Evolutionary conservation across 495 filamentous ascomycete species (phyloP).

Genomic region (Apodospora peruviana): DNA sequence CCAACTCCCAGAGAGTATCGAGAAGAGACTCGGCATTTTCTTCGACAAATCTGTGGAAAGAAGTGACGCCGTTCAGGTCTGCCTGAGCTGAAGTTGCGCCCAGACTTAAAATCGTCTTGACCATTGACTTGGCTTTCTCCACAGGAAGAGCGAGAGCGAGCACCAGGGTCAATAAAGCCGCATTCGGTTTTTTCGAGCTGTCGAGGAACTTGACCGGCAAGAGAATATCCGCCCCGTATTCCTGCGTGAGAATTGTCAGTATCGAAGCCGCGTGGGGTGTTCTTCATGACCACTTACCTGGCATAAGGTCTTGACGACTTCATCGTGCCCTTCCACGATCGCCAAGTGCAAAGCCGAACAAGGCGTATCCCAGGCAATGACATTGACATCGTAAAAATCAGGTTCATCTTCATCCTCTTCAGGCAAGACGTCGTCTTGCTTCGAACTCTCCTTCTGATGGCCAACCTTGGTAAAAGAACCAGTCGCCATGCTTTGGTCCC

Average conservation of each 20-base stretch:
- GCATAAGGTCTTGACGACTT: constrained; percentile 63
- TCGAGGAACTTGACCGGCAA: constrained; percentile 60
- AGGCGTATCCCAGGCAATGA: constrained; percentile 67
- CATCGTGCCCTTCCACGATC: constrained; percentile 62
- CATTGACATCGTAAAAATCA: constrained; percentile 73
- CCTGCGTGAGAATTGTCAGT: constrained; percentile 14
- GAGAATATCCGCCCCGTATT: constrained; percentile 68
- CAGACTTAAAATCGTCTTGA: constrained; percentile 55
- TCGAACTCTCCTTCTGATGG: constrained; percentile 27
- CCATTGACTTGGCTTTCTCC: constrained; percentile 56
- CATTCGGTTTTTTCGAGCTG: constrained; percentile 38
- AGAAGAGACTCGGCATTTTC: constrained; percentile 45
- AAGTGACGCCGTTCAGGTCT: constrained; percentile 52
- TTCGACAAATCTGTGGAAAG: constrained; percentile 53
- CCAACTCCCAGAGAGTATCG: constrained; percentile 52
- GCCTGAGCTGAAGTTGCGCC: constrained; percentile 71
- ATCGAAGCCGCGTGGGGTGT: neutral
- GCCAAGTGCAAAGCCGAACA: constrained; percentile 71
- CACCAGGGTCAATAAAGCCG: constrained; percentile 59
- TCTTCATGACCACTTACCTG: constrained; percentile 24
- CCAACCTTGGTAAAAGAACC: constrained; percentile 66
- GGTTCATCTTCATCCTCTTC: constrained; percentile 61
- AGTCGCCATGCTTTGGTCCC: constrained; percentile 46
- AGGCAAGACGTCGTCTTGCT: constrained; percentile 23
- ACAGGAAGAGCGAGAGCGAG: constrained; percentile 53